Conservation (phyloP, 331 rosid species). For the Rosa hybrid region DNA sequence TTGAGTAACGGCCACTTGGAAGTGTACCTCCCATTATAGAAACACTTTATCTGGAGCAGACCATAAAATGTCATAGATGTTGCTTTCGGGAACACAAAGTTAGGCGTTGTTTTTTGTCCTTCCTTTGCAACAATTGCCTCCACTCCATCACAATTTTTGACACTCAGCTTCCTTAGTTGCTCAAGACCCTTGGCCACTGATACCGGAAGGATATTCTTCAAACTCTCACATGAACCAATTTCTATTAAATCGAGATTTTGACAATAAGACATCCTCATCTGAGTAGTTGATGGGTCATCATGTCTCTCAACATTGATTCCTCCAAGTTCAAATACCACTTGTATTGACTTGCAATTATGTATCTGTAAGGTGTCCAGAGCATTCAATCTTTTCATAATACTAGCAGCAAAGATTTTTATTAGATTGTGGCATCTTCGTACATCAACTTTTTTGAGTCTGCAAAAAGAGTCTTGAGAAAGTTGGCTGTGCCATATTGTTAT, state of each 20-base stretch:
- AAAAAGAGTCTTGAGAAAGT: constrained; percentile 10
- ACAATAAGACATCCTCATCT: neutral
- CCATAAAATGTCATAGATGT: fast-evolving
- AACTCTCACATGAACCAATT: neutral
- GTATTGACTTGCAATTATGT: neutral
- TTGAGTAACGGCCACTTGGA: constrained; percentile 6
- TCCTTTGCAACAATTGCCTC: neutral
- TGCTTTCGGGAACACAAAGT: neutral
- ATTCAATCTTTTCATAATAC: neutral
- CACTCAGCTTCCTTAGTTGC: neutral
- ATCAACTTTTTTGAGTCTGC: neutral
- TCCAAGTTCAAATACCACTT: constrained; percentile 6
- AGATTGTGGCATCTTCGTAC: neutral
- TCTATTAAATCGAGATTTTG: neutral
- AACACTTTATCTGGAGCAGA: neutral
- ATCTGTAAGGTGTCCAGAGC: neutral
- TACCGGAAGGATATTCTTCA: constrained; percentile 6
- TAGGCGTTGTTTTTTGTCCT: neutral
- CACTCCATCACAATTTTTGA: neutral
- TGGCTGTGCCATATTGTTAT: constrained; percentile 21
- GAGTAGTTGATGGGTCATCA: neutral
- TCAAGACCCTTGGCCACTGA: neutral
- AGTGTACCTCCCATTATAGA: neutral
- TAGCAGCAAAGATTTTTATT: neutral
- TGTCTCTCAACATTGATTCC: neutral